These are phyloP conservation scores for Phyllosticta capitalensis DNA, from an alignment of 2,329 filamentous ascomycete species.

Conservation along the genomic window DNA sequence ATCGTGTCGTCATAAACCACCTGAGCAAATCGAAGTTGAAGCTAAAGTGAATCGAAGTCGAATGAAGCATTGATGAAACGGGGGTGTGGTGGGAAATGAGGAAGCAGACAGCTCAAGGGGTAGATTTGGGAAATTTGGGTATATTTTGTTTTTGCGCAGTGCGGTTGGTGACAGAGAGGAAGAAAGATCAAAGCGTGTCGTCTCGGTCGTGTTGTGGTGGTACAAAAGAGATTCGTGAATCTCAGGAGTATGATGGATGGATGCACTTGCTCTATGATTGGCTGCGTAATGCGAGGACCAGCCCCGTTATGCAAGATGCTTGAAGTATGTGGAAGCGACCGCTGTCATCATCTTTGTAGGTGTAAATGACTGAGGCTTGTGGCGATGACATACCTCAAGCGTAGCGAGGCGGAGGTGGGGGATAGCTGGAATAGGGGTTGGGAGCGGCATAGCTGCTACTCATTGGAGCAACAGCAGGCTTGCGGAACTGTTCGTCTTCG, in stretches of 20 bases:
- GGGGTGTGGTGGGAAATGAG: neutral
- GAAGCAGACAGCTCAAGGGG: neutral
- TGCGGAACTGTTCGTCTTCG: neutral
- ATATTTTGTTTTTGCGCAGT: constrained; percentile 3
- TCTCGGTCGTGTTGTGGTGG: neutral
- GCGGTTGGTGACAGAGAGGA: neutral
- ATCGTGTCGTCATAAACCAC: neutral
- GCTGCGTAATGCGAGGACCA: neutral
- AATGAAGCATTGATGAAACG: neutral
- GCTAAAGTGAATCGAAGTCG: neutral
- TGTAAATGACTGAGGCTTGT: neutral
- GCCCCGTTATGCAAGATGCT: neutral
- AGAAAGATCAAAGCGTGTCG: neutral
- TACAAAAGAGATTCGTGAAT: neutral
- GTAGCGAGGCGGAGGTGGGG: neutral
- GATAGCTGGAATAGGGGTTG: neutral
- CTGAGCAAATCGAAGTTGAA: neutral
- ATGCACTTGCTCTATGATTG: neutral
- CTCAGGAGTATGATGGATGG: neutral
- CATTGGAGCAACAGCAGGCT: neutral
- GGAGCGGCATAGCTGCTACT: neutral
- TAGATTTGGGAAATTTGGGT: constrained; percentile 1
- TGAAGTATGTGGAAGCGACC: neutral
- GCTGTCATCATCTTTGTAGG: neutral
- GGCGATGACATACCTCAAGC: neutral